Base-by-base conservation (phyloP, 2,329 filamentous ascomycete genomes). In the Nemania serpens region DNA sequence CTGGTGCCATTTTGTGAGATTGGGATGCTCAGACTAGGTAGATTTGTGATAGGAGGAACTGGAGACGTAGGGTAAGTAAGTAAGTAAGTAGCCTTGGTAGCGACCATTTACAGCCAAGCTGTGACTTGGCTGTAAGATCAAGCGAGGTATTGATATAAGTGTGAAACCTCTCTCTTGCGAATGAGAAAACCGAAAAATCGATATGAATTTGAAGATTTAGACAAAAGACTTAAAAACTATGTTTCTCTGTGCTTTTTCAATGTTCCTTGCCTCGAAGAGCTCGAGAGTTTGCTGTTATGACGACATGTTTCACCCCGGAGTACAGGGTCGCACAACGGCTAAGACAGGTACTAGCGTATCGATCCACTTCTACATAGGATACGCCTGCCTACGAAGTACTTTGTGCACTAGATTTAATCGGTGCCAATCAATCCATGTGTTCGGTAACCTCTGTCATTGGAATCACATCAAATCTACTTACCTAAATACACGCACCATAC, bases 1-100 rank as follows among this genome's bases (percentile, higher is more conserved):
- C 67, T 12, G 72, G 70, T 42, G 71, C 71, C 72, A 73, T 73
- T 18, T 49, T 59, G 60, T 62, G 55, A 43, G 55, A 41, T 53
- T 11, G 34, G 39, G 20, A 54, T 46, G 18, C n/a, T 41, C 13
- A 25, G 47, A 17, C 15, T 13, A 20, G 6, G 18, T 13, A 20
- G 6, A 15, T 43, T 42, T 52, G 17, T 12, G 25, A n/a, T 54
- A 36, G 9, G 12, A 37, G 33, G 9, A 5, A 42, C 39, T 15
- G 10, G 5, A 11, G 34, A 29, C 34, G 34, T 37, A 37, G 10
- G 34, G 7, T 29, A 29, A 29, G 25, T 29, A 29, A 29, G 25
- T 29, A 37, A 12, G 45, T 22, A 25, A 2, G 37, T 2, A 43
- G 46, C 42, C 34, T 42, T 33, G 13, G 15, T 3, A 33, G 41